Evolutionary conservation across 805 yeast genomes (phyloP).

Genomic region (Saturnispora quitensis): DNA sequence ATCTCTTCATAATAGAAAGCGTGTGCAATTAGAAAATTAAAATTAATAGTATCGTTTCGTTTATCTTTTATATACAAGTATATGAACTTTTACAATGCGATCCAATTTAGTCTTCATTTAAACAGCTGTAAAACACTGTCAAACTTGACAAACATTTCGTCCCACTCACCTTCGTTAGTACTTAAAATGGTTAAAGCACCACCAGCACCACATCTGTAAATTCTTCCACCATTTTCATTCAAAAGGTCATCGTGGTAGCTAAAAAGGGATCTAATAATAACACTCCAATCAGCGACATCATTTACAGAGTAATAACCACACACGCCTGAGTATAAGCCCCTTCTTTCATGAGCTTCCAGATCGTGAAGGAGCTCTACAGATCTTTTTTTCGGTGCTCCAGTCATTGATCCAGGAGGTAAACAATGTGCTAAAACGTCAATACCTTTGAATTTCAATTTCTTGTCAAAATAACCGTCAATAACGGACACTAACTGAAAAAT

Average conservation of each 20-base stretch:
- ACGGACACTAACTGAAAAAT: constrained; percentile 90
- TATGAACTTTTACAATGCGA: neutral
- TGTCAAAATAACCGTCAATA: constrained; percentile 51
- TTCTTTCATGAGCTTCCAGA: constrained; percentile 48
- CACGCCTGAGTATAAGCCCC: constrained; percentile 90
- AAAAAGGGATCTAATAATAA: constrained; percentile 77
- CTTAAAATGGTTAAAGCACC: constrained; percentile 94
- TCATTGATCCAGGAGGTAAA: constrained; percentile 98
- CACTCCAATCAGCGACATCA: constrained; percentile 92
- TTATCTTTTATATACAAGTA: neutral
- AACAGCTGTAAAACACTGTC: constrained; percentile 75
- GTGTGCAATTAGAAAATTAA: constrained; percentile 26
- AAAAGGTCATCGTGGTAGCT: constrained; percentile 44
- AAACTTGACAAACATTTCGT: constrained; percentile 78
- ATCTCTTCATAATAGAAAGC: constrained; percentile 24
- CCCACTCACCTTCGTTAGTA: constrained; percentile 78
- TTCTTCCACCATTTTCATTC: constrained; percentile 14
- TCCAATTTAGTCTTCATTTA: constrained; percentile 8
- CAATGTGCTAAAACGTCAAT: constrained; percentile 70
- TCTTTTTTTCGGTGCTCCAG: constrained; percentile 96
- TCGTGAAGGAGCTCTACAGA: constrained; percentile 74
- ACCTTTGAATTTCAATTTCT: constrained; percentile 40
- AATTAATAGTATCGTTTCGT: neutral
- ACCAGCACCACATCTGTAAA: constrained; percentile 94
- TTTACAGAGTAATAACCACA: constrained; percentile 91